Conservation (phyloP, 352 stramenopile genomes). For the Globisporangium apiculatum region DNA sequence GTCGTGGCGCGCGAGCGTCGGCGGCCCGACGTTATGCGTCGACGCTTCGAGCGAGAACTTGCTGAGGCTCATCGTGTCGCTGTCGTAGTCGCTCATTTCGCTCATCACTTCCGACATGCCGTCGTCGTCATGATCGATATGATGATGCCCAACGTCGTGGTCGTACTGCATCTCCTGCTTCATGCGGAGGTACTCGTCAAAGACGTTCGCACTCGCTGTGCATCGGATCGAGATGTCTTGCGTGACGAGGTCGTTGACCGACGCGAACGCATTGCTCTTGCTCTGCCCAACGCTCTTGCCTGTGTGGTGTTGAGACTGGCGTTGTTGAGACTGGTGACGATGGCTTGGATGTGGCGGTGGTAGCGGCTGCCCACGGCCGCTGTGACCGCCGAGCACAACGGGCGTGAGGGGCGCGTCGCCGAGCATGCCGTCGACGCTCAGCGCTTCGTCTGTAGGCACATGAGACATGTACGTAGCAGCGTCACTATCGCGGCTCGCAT, state of each 20-base stretch:
- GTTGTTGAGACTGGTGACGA: no score
- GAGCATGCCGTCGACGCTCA: slow-evolving; percentile 58
- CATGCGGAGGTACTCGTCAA: slow-evolving; percentile 69
- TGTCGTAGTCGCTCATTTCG: slow-evolving; percentile 59
- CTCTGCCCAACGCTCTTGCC: slow-evolving; percentile 25
- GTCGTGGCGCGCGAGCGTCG: slow-evolving; percentile 11
- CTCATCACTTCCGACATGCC: slow-evolving; percentile 43
- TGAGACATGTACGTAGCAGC: slow-evolving; percentile 21
- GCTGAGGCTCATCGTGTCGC: slow-evolving; percentile 34
- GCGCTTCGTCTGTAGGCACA: slow-evolving; percentile 28
- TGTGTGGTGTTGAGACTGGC: not conserved
- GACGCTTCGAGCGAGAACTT: slow-evolving; percentile 54
- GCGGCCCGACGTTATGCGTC: slow-evolving; percentile 19
- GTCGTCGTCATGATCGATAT: slow-evolving; percentile 9
- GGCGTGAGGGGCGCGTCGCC: slow-evolving; percentile 32
- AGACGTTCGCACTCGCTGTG: slow-evolving; percentile 54
- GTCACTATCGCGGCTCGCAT: slow-evolving; percentile 14
- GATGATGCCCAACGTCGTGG: slow-evolving; percentile 6
- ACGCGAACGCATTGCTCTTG: slow-evolving; percentile 30
- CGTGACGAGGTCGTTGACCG: slow-evolving; percentile 40
- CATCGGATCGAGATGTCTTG: slow-evolving; percentile 42
- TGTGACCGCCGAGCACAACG: slow-evolving; percentile 30
- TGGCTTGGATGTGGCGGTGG: no score
- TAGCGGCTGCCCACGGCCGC: not conserved
- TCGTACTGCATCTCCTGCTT: slow-evolving; percentile 74